Base-by-base conservation (phyloP, 2,329 filamentous ascomycete species). In the Didymella exigua region DNA sequence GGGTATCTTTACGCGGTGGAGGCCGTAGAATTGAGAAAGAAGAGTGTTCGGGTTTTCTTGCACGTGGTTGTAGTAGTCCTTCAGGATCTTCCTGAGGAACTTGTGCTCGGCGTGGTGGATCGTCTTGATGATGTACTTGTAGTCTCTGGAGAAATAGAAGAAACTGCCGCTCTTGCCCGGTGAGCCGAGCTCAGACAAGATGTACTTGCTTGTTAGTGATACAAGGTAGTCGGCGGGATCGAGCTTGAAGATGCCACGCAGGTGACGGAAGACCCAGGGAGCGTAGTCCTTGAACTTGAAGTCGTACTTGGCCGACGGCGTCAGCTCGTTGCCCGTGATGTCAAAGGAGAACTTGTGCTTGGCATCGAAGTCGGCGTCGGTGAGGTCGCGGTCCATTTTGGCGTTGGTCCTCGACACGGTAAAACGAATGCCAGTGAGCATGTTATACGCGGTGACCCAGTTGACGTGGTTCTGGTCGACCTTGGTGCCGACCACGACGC, bases 271-370 rank as follows among this genome's bases (percentile, higher is more conserved):
- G 55, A 99, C 95, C 93, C 93, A 98, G 53, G 95, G 95, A n/a
- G 93, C 93, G 76, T 99, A 99, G 78, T 99, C 95, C 80, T 99
- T 99, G 83, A 99, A 99, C 77, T 99, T 99, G 86, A 99, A 99
- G 79, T 99, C 95, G 80, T 99, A 99, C 78, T 99, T 98, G 65
- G 95, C 93, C 59, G 93, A 97, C 19, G 95, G 95, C 5, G 96
- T 96, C 74, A 99, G 82, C 80, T 99, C 95, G 75, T 97, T 97
- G 62, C 95, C 95, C 62, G 93, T 96, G 72, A 98, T 96, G 77
- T 98, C 95, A 82, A 99, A 99, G 41, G 93, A 97, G 72, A 96
- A 97, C 80, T 99, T 99, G 77, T 98, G 91, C 78, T 91, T 93
- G 60, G 90, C 89, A 58, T 91, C 85, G 78, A 99, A 99, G 79